Evolutionary conservation across 1,139 yeast species (phyloP), one percentile per base, ranked within the genome.

Genomic region (Lodderomyces parapsilosis): DNA sequence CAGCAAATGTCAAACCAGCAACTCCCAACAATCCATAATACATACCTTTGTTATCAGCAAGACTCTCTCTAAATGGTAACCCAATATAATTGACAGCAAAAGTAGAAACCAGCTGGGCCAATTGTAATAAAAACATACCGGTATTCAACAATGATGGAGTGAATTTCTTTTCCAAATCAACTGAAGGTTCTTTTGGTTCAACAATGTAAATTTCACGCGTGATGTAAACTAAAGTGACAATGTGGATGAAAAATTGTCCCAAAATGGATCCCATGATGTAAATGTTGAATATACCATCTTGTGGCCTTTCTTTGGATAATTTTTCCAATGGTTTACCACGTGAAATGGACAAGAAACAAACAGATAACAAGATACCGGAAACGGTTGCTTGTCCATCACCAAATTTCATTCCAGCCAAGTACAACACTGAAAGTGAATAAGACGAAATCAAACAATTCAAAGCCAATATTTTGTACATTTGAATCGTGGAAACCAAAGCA

Each of bases 71-170:
- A 73, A 94, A 94, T 43, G 99, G 99, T 54, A 86, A 82, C 40
- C 99, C 99, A 71, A 89, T 96, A 66, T 93, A 93, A 69, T 93
- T 93, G 48, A 94, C 97, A 13, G 97, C 97, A 72, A 93, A 93
- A 0, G 99, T 93, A 10, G 97, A 88, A 39, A 94, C 96, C 68
- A 93, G 97, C 71, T 93, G 98, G 17, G 96, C 95, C 56, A 93
- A 77, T 66, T 91, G 98, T 49, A 93, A 77, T 60, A 93, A 77
- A 68, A 91, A 94, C 76, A 93, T 91, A 55, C 97, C 98, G 25
- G 99, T 93, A 68, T 94, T 94, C 60, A 93, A 79, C 59, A 93
- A 74, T 3, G 97, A 90, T 36, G 99, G 99, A 48, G 72, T 64
- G 59, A 93, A 93, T 54, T 78, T 83, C 62, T 91, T 91, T 60